Percentiles rank a stretch among this genome's conserved stretches.
phyloP scores from a whole-genome alignment of 768 basidiomycete genomes.

The Cystofilobasidium macerans region DNA sequence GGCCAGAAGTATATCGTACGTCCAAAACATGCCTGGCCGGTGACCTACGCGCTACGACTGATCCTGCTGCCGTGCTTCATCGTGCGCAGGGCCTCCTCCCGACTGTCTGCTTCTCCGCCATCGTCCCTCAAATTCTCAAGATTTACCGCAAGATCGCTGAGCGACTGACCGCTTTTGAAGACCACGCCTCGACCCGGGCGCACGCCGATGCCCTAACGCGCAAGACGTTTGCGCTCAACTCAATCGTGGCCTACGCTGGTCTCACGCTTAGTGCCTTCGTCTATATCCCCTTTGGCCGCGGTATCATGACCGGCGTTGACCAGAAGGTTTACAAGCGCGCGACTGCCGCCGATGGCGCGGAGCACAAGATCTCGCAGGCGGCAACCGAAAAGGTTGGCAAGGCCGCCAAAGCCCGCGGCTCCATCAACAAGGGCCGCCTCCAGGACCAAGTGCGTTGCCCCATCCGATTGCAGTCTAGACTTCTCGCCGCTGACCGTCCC shows the following conservation, averaged over 20 bases:
- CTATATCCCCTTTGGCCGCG: slow-evolving; percentile 86
- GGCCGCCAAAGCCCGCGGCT: slow-evolving; percentile 22
- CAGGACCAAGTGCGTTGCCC: slow-evolving; percentile 52
- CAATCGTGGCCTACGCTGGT: slow-evolving; percentile 80
- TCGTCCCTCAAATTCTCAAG: slow-evolving; percentile 69
- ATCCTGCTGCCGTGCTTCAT: neutral
- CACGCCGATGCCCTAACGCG: slow-evolving; percentile 69
- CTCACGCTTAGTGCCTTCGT: slow-evolving; percentile 89
- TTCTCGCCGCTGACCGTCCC: no score
- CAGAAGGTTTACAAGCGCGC: slow-evolving; percentile 32
- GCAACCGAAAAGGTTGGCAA: neutral
- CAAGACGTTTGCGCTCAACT: slow-evolving; percentile 80
- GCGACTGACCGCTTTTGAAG: slow-evolving; percentile 76
- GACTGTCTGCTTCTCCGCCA: slow-evolving; percentile 65
- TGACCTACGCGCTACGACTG: no score
- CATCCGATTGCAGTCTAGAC: no score
- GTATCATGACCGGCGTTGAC: slow-evolving; percentile 54
- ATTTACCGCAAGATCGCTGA: slow-evolving; percentile 47
- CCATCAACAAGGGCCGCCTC: slow-evolving; percentile 47
- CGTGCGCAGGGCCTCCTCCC: slow-evolving; percentile 57
- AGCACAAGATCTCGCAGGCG: neutral
- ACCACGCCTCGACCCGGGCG: slow-evolving; percentile 68
- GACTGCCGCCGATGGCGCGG: slow-evolving; percentile 29
- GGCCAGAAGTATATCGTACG: slow-evolving; percentile 67
- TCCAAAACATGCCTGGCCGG: no score